These are phyloP conservation scores for Blastobotrys robertii DNA, from an alignment of 805 yeast genomes.

Conservation along the genomic window DNA sequence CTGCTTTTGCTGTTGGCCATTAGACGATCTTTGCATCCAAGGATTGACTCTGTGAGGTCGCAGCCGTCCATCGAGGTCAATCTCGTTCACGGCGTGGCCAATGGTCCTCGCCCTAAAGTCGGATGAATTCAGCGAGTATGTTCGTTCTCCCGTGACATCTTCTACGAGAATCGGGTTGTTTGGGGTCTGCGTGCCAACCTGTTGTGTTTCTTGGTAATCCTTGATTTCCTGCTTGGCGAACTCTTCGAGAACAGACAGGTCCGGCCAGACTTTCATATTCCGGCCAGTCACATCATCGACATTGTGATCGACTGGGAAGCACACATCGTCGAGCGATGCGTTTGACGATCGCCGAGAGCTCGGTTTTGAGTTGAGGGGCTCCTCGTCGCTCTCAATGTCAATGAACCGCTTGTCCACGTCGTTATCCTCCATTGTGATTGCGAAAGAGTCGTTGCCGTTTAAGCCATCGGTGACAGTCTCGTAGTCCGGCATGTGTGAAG, in stretches of 20 bases:
- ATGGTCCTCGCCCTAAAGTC: not conserved
- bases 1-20: not conserved
- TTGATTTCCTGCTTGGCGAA: conserved; percentile 61
- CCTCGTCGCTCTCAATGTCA: conserved; percentile 12
- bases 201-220: conserved; percentile 28
- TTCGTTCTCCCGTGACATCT: conserved; percentile 9
- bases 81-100: conserved; percentile 33
- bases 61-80: conserved; percentile 46
- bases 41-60: conserved; percentile 72
- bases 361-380: conserved; percentile 42
- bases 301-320: conserved; percentile 61
- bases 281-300: conserved; percentile 19
- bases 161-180: conserved; percentile 12
- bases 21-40: conserved; percentile 37
- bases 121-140: conserved; percentile 4
- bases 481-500: not conserved
- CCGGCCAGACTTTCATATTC: conserved; percentile 63
- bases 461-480: conserved; percentile 1
- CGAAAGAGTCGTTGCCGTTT: conserved; percentile 9
- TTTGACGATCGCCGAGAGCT: conserved; percentile 46
- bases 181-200: conserved; percentile 13
- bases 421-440: conserved; percentile 7
- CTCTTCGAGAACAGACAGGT: conserved; percentile 61
- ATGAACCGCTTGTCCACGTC: conserved; percentile 5
- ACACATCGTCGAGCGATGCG: conserved; percentile 79